Evolutionary conservation across 495 filamentous ascomycete species (phyloP).

Genomic region (Daldinia grandis): DNA sequence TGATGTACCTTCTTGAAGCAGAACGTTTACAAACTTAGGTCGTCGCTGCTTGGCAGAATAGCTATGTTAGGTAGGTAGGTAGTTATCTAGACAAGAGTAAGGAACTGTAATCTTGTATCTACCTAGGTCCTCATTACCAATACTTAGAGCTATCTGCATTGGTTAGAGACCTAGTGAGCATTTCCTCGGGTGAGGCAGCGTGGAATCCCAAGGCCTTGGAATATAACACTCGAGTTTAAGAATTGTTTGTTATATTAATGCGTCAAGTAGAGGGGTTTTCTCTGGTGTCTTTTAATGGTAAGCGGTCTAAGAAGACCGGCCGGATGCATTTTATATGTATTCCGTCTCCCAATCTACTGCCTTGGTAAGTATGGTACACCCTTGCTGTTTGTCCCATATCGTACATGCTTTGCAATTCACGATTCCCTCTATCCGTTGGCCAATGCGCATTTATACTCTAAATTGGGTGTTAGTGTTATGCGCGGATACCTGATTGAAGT

Average conservation of each 20-base stretch:
- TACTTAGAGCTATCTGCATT: background rate
- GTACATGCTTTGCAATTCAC: slow-evolving; percentile 19
- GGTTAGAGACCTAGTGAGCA: background rate
- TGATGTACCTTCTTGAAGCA: background rate
- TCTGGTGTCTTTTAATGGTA: slow-evolving; percentile 16
- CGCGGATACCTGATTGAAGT: background rate
- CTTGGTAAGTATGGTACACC: slow-evolving; percentile 7
- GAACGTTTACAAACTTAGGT: background rate
- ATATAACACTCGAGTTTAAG: background rate
- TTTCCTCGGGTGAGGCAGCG: background rate
- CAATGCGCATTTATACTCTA: slow-evolving; percentile 17
- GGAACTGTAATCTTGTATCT: background rate
- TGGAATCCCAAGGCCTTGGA: background rate
- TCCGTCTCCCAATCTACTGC: slow-evolving; percentile 11
- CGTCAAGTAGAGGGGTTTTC: slow-evolving; percentile 19
- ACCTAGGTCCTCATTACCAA: background rate
- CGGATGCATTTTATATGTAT: slow-evolving; percentile 10
- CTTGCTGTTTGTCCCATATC: slow-evolving; percentile 13
- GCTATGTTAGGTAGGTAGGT: too few relatives aligned
- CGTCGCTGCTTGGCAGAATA: background rate
- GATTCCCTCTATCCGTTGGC: background rate
- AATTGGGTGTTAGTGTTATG: slow-evolving; percentile 5
- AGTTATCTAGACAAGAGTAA: background rate
- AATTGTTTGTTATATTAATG: slow-evolving; percentile 25
- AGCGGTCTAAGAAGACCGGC: slow-evolving; percentile 4